Conservation (phyloP, 345 rosid genomes). For the Euclidium syriacum region DNA sequence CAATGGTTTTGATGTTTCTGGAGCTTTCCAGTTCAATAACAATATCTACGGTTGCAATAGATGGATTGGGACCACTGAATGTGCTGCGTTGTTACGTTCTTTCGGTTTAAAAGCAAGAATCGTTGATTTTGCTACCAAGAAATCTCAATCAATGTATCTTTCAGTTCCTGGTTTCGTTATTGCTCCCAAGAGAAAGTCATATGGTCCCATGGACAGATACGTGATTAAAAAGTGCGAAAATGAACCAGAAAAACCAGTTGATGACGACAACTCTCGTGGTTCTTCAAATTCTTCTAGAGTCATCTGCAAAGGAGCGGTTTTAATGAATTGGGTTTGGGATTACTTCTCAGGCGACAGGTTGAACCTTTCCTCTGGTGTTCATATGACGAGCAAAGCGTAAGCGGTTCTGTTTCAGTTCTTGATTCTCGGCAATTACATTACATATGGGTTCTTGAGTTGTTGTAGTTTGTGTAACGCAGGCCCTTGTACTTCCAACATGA, state of each 20-base stretch:
- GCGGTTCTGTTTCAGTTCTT: conserved; percentile 22
- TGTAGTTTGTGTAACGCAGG: conserved; percentile 35
- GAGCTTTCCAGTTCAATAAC: conserved; percentile 53
- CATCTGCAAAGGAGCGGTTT: conserved; percentile 41
- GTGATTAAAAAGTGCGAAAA: conserved; percentile 21
- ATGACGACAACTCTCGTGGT: conserved; percentile 7
- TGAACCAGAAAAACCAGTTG: conserved; percentile 7
- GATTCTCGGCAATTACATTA: not conserved
- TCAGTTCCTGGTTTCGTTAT: conserved; percentile 60
- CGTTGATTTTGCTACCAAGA: conserved; percentile 70
- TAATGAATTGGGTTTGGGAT: conserved; percentile 79
- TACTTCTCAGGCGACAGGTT: conserved; percentile 52
- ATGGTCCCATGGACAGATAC: conserved; percentile 74
- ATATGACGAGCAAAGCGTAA: conserved; percentile 46
- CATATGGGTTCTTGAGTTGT: conserved; percentile 2
- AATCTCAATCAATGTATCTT: conserved; percentile 41
- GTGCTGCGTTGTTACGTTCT: conserved; percentile 70
- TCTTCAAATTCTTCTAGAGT: conserved; percentile 16
- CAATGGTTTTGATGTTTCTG: conserved; percentile 61
- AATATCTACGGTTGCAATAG: conserved; percentile 43
- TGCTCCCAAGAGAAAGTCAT: conserved; percentile 35
- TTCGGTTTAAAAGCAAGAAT: conserved; percentile 69
- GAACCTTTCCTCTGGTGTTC: conserved; percentile 32
- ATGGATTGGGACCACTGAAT: conserved; percentile 75
- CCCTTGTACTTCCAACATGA: conserved; percentile 86